Evolutionary conservation across 2,329 filamentous ascomycete genomes (phyloP).

Genomic region (Penicillium sp.): DNA sequence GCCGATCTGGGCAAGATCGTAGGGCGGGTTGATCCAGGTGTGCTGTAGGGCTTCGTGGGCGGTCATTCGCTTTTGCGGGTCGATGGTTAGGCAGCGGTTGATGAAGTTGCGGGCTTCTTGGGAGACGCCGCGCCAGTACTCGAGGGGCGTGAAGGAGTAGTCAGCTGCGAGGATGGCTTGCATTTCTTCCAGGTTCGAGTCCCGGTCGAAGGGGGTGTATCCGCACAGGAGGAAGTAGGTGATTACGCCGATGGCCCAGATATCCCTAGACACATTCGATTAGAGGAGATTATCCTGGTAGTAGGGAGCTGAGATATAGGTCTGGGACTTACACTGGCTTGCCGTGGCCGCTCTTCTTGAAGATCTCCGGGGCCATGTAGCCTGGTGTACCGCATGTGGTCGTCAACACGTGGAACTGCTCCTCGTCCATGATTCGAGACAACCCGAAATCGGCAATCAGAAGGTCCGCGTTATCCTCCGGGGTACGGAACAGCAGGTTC

Average conservation of each 20-base stretch:
- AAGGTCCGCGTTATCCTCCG: slow-evolving; percentile 95
- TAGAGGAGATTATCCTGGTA: neutral
- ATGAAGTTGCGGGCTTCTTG: slow-evolving; percentile 88
- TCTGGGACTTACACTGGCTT: slow-evolving; percentile 76
- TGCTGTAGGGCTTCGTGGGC: slow-evolving; percentile 74
- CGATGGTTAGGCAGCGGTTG: slow-evolving; percentile 84
- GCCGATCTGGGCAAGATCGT: slow-evolving; percentile 44
- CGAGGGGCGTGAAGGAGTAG: slow-evolving; percentile 89
- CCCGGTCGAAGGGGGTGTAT: slow-evolving; percentile 96
- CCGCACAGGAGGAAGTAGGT: slow-evolving; percentile 98
- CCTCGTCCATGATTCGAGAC: slow-evolving; percentile 97
- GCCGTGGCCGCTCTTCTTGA: slow-evolving; percentile 96
- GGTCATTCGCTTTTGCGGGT: slow-evolving; percentile 84
- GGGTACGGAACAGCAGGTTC: slow-evolving; percentile 93
- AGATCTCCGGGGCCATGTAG: slow-evolving; percentile 99
- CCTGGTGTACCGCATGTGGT: slow-evolving; percentile 97
- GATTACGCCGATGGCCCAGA: slow-evolving; percentile 98
- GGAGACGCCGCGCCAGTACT: slow-evolving; percentile 96
- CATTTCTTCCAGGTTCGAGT: slow-evolving; percentile 98
- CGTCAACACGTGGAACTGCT: slow-evolving; percentile 95
- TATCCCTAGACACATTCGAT: slow-evolving; percentile 59
- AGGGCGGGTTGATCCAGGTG: slow-evolving; percentile 63
- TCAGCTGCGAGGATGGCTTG: slow-evolving; percentile 96
- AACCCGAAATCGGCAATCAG: slow-evolving; percentile 97
- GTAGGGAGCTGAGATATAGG: neutral